Conservation (phyloP, 2,329 filamentous ascomycete genomes). For the Aspergillus nomiae region DNA sequence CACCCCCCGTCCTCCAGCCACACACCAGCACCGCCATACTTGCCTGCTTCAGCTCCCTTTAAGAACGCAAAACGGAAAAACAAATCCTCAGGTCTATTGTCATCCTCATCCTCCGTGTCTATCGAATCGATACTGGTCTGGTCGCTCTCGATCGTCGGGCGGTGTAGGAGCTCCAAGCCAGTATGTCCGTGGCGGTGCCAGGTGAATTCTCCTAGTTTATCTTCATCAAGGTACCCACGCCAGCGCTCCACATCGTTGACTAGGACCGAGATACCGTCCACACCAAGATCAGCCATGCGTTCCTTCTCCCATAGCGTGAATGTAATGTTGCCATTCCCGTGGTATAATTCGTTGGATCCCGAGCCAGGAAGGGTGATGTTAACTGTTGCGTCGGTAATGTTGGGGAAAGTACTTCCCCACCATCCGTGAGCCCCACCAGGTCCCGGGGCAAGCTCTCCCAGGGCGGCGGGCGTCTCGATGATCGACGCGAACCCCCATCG, state of each 20-base stretch:
- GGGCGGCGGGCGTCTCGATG: constrained; percentile 74
- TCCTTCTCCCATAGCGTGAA: constrained; percentile 46
- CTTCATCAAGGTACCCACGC: constrained; percentile 57
- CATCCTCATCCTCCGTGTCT: constrained; percentile 21
- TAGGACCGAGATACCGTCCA: constrained; percentile 61
- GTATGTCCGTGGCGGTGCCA: constrained; percentile 50
- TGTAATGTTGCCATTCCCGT: constrained; percentile 49
- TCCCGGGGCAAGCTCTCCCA: constrained; percentile 57
- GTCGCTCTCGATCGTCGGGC: constrained; percentile 27
- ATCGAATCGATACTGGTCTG: constrained; percentile 15
- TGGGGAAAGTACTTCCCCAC: constrained; percentile 50
- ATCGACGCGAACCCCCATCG: constrained; percentile 92
- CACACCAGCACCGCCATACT: constrained; percentile 42
- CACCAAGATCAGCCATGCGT: constrained; percentile 41
- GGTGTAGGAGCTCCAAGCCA: constrained; percentile 38
- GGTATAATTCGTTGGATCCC: constrained; percentile 29
- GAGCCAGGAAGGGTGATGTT: constrained; percentile 46
- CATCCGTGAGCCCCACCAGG: constrained; percentile 46
- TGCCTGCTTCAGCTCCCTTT: constrained; percentile 41
- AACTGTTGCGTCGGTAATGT: constrained; percentile 54
- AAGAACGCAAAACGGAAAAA: constrained; percentile 53
- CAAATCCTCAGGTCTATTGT: constrained; percentile 41
- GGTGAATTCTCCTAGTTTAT: constrained; percentile 50
- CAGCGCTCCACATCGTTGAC: constrained; percentile 67
- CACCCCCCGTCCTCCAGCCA: constrained; percentile 42